Conservation (phyloP, 2,329 filamentous ascomycete species). For the Fusarium graminum region DNA sequence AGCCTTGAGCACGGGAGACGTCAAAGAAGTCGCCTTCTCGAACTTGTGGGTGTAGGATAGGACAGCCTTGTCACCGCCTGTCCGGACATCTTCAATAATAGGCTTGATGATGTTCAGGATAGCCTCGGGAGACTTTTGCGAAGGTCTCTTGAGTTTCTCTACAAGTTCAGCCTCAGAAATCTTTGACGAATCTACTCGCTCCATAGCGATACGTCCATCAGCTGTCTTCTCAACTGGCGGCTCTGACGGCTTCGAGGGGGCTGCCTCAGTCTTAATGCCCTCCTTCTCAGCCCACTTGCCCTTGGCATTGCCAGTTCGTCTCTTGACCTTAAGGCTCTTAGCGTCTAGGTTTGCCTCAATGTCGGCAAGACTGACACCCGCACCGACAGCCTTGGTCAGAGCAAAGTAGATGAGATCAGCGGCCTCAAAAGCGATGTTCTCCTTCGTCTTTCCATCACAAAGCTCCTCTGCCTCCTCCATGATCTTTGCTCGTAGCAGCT, state of each 20-base stretch:
- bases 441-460: conserved; percentile 83
- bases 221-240: conserved; percentile 53
- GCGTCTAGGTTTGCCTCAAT: conserved; percentile 93
- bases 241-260: conserved; percentile 53
- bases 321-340: conserved; percentile 95
- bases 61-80: conserved; percentile 87
- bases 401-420: conserved; percentile 98
- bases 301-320: conserved; percentile 93
- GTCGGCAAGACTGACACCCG: conserved; percentile 87
- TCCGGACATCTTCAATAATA: conserved; percentile 89
- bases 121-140: conserved; percentile 92
- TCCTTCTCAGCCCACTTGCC: conserved; percentile 90
- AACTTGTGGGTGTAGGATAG: conserved; percentile 98
- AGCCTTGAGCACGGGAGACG: conserved; percentile 87
- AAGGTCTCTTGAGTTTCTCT: conserved; percentile 85
- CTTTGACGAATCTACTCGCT: conserved; percentile 76
- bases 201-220: conserved; percentile 80
- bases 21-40: conserved; percentile 92
- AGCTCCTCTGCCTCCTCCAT: conserved; percentile 98
- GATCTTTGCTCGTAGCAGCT: conserved; percentile 92
- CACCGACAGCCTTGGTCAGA: conserved; percentile 86
- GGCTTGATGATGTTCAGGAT: conserved; percentile 92
- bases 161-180: conserved; percentile 75
- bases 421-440: conserved; percentile 92
- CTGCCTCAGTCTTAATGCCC: conserved; percentile 67